These are phyloP conservation scores for Kappamyces sp. DNA, from an alignment of 192 early-diverging fungal species.

Conservation along the genomic window DNA sequence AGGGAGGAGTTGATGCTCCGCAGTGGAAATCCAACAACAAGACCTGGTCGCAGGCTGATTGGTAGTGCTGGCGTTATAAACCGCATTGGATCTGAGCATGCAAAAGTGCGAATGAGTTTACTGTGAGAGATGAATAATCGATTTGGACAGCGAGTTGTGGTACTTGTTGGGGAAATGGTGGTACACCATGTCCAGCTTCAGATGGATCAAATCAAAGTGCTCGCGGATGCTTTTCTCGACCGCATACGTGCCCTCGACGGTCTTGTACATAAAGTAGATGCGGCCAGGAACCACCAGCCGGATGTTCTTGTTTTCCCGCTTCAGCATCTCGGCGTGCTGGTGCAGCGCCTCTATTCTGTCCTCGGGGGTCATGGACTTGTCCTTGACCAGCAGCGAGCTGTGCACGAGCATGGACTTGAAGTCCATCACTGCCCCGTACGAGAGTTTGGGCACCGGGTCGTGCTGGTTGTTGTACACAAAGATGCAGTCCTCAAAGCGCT, in stretches of 20 bases:
- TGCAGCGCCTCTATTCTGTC: slow-evolving; percentile 22
- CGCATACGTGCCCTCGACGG: slow-evolving; percentile 26
- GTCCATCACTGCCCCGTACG: slow-evolving; percentile 28
- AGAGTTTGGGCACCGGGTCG: slow-evolving; percentile 35
- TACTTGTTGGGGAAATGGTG: too few relatives aligned
- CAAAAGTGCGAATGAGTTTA: neutral
- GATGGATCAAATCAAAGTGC: slow-evolving; percentile 16
- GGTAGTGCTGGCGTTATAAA: slow-evolving; percentile 4
- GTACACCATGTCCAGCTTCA: neutral
- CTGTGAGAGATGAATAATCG: neutral
- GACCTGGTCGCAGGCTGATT: slow-evolving; percentile 21
- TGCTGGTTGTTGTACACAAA: slow-evolving; percentile 36
- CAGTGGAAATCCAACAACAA: slow-evolving; percentile 16
- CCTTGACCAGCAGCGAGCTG: slow-evolving; percentile 19
- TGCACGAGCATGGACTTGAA: slow-evolving; percentile 25
- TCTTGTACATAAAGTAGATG: slow-evolving; percentile 34
- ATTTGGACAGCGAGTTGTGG: too few relatives aligned
- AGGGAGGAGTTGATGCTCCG: too few relatives aligned
- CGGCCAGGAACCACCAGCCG: slow-evolving; percentile 31
- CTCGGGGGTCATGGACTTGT: slow-evolving; percentile 3
- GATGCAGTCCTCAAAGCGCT: slow-evolving; percentile 26
- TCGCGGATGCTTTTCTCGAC: slow-evolving; percentile 24
- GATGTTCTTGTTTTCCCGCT: slow-evolving; percentile 29
- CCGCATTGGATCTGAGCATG: neutral
- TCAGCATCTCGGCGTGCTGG: slow-evolving; percentile 18